Evolutionary conservation across 306 rosid genomes (phyloP), one percentile per base, ranked within the genome.

Genomic region (Lagenaria siceraria): DNA sequence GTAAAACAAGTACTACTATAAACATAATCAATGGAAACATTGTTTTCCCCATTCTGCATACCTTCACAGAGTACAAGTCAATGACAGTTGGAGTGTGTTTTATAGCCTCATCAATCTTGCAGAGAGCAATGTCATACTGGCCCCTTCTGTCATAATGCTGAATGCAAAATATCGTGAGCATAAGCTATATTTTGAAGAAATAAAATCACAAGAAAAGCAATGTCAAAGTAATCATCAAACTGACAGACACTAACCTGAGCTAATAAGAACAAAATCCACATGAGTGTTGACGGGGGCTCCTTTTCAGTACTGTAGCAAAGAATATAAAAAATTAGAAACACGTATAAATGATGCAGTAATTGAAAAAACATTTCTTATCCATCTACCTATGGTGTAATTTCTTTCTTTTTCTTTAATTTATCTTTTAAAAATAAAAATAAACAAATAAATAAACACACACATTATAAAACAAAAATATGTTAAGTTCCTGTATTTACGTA

Each of bases 91-190:
- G 99, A 75, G 99, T 92, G 79, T 92, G 99, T 81, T 81, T 85
- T 46, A 92, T 88, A 63, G 98, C 99, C 88, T 88, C 94, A 8
- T 92, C 89, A 19, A 96, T 89, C 86, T 96, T 96, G 43, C 92
- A 88, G 69, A 96, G 84, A 59, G 99, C 86, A 77, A 82, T 76
- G 80, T 88, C 96, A 83, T 79, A 86, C 68, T 92, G 98, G 46
- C 97, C 96, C 21, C 91, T 88, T 80, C 90, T 92, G 81, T 96
- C 99, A 79, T 89, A 90, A 87, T 96, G 98, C 99, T 96, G 97
- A 84, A 92, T 74, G 80, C 43, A 80, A 55, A 71, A 53, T 40
- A 35, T 66, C 64, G 77, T 66, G 61, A 84, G 78, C 52, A 74
- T 76, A 75, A 77, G 54, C 4, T 46, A 78, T 78, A 29, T 65